Evolutionary conservation across 2,329 filamentous ascomycete genomes (phyloP).

Genomic region (Diaporthe citrichinensis): DNA sequence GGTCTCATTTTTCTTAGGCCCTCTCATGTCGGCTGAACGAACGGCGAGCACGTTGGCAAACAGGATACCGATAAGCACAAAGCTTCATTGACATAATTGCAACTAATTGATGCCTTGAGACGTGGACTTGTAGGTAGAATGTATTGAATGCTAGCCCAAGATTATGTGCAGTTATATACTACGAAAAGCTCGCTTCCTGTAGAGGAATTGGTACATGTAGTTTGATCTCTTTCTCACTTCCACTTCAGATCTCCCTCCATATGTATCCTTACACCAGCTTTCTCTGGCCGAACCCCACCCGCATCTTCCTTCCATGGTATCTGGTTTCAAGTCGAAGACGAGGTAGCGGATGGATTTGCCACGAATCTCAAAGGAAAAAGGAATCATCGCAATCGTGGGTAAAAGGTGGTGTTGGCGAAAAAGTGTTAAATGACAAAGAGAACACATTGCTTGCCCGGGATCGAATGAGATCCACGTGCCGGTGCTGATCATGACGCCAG

Average conservation of each 20-base stretch:
- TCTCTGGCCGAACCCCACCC: slow-evolving; percentile 11
- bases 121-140: slow-evolving; percentile 35
- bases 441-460: slow-evolving; percentile 34
- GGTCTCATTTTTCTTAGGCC: background rate
- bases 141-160: slow-evolving; percentile 42
- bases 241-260: slow-evolving; percentile 8
- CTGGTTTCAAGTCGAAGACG: slow-evolving; percentile 12
- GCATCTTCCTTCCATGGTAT: slow-evolving; percentile 35
- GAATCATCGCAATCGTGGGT: slow-evolving; percentile 42
- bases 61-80: background rate
- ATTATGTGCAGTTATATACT: slow-evolving; percentile 40
- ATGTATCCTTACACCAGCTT: slow-evolving; percentile 18
- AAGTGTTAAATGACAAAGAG: slow-evolving; percentile 40
- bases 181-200: slow-evolving; percentile 33
- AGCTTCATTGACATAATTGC: too few relatives aligned
- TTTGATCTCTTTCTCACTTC: slow-evolving; percentile 16
- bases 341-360: slow-evolving; percentile 21
- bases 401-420: slow-evolving; percentile 38
- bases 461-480: slow-evolving; percentile 24
- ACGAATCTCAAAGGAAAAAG: slow-evolving; percentile 37
- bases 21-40: background rate
- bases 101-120: background rate
- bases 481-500: slow-evolving; percentile 22
- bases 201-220: slow-evolving; percentile 34
- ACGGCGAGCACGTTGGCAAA: too few relatives aligned